phyloP scores from a whole-genome alignment of 1,284 basidiomycete species.

The Gomphus bonarii region DNA sequence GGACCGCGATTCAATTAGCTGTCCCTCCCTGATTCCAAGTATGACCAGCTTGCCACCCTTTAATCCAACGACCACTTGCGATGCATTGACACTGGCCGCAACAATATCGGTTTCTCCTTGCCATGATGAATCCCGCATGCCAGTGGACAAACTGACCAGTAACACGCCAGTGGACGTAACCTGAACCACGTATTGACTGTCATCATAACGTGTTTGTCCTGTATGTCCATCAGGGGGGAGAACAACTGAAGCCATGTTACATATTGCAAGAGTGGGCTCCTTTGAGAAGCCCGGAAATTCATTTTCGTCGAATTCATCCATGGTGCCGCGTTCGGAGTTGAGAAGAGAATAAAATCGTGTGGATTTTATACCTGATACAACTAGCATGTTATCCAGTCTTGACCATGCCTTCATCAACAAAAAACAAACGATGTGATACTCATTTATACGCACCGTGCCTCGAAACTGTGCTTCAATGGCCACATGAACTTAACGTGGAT shows the following conservation, averaged over 20 bases:
- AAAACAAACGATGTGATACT: not conserved
- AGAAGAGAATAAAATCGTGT: slow-evolving; percentile 42
- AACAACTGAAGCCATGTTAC: slow-evolving; percentile 33
- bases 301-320: slow-evolving; percentile 26
- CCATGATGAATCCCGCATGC: slow-evolving; percentile 7
- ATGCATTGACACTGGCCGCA: slow-evolving; percentile 53
- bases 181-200: slow-evolving; percentile 56
- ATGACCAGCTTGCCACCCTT: slow-evolving; percentile 45
- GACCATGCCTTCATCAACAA: slow-evolving; percentile 10
- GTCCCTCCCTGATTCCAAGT: slow-evolving; percentile 36
- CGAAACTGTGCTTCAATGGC: slow-evolving; percentile 43
- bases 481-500: slow-evolving; percentile 52
- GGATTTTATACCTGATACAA: slow-evolving; percentile 45
- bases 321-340: slow-evolving; percentile 23
- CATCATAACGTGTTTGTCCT: slow-evolving; percentile 29
- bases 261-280: slow-evolving; percentile 51
- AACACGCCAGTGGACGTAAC: slow-evolving; percentile 50
- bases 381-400: slow-evolving; percentile 43
- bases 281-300: slow-evolving; percentile 33
- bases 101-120: slow-evolving; percentile 42
- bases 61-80: slow-evolving; percentile 57
- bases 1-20: slow-evolving; percentile 29
- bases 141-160: slow-evolving; percentile 36
- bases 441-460: slow-evolving; percentile 36
- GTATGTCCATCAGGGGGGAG: slow-evolving; percentile 12